Base-by-base conservation (phyloP, 2,329 filamentous ascomycete genomes). In the Ustulina deusta region DNA sequence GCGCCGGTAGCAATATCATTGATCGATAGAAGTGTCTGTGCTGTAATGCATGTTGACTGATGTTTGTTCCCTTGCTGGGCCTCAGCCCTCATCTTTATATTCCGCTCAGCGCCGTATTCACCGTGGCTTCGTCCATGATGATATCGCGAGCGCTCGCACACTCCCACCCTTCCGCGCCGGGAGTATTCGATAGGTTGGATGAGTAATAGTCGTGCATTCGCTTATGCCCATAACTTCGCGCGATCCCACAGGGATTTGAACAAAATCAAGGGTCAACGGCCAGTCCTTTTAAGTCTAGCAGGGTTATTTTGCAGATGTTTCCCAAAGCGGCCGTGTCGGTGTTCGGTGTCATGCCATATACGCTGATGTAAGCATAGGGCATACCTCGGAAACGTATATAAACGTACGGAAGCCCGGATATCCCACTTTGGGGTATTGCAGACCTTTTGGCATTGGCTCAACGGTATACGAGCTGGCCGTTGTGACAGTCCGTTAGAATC, bases 191-290 rank as follows among this genome's bases (percentile, higher is more conserved):
- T 22, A 27, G 7, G 38, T 40, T 22, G 55, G 46, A 55, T 66
- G 63, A 66, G 58, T 66, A 66, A 66, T 40, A n/a, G 22, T 27
- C 22, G 10, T 66, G 63, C 63, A 52, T 62, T 40, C 7, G 58
- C 51, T 52, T 44, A 46, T 36, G 46, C 34, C 56, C 27, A 59
- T 4, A 32, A 25, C 13, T n/a, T 51, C 40, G 20, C 15, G 25
- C 25, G 44, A 56, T 51, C 27, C 36, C 38, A n/a, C 4, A 40
- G 38, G 27, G 48, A 13, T 54, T 34, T 32, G 11, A 4, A 22
- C 25, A 3, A 17, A 1, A 17, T 34, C 36, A 17, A 40, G 25
- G 55, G 48, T 27, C 44, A 46, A 17, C n/a, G 17, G 17, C 52
- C 55, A 51, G 62, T 52, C 46, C 25, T 49, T 44, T 29, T 22